Evolutionary conservation across 768 basidiomycete species (phyloP), one percentile per base, ranked within the genome.

Genomic region (Russula sp.): DNA sequence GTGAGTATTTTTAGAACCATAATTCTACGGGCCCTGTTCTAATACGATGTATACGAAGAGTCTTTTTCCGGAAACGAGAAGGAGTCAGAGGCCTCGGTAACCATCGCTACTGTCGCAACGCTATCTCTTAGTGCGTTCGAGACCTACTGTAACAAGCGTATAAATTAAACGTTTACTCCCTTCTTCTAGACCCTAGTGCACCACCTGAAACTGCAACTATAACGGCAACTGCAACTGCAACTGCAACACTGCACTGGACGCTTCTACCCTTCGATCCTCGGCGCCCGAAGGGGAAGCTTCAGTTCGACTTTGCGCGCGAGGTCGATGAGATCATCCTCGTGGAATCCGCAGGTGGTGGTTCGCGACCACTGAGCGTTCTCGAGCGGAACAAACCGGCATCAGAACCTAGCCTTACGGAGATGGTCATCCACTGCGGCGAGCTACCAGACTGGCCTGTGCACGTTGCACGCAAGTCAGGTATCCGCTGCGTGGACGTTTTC

Each of bases 401-500:
- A 0, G 76, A 81, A 40, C 77, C 74, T 30, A 69, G 69, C 40
- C 62, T 84, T 60, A 78, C 76, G 4, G 79, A 83, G 62, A 84
- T 86, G 78, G 72, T 75, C 63, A 81, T 87, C 70, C 65, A 73
- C 22, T 81, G 81, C 65, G 72, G 63, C n/a, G 71, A 70, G 42
- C 76, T 77, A 73, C 74, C 76, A 16, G 70, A 71, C 40, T 79
- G 77, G 77, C 74, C 74, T 6, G 74, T 84, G 44, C 67, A 78
- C 59, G 78, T 84, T 62, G 76, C 77, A 54, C 76, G 79, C 42
- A 54, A 74, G 24, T 72, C 72, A 48, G 80, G 81, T 14, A 75
- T 87, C 61, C 74, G 80, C 16, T 81, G 84, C 68, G 77, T 81
- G 26, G 86, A 88, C 57, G 79, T 89, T 38, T 85, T 87, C 70